Evolutionary conservation across 1,284 basidiomycete species (phyloP).

Genomic region (Trametes versicolor): DNA sequence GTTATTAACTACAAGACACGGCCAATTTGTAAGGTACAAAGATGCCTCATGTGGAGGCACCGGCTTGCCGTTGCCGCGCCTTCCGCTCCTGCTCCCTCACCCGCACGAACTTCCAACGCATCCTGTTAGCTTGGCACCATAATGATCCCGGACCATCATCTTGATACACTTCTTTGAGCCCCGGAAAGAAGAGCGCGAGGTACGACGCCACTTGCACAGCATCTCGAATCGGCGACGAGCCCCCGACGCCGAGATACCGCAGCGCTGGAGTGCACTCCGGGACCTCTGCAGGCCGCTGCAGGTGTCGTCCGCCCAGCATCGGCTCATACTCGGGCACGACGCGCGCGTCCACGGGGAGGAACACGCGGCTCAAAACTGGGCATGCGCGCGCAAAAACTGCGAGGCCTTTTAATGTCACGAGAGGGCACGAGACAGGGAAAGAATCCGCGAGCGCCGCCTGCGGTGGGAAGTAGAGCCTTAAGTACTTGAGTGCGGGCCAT

Average conservation of each 20-base stretch:
- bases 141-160: neutral
- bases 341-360: slow-evolving; percentile 2
- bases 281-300: neutral
- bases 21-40: too few relatives aligned
- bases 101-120: neutral
- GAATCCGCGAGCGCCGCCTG: neutral
- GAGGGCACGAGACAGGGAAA: neutral
- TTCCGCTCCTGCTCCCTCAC: neutral
- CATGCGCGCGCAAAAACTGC: neutral
- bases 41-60: too few relatives aligned
- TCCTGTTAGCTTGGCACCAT: too few relatives aligned
- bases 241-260: neutral
- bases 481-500: neutral
- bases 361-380: neutral
- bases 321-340: neutral
- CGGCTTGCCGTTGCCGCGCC: neutral
- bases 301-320: neutral
- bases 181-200: neutral
- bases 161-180: neutral
- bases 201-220: neutral
- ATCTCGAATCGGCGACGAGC: neutral
- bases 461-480: neutral
- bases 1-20: too few relatives aligned
- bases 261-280: neutral
- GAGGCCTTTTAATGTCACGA: neutral